phyloP scores from a whole-genome alignment of 768 basidiomycete species.

The Ramaria sp. region DNA sequence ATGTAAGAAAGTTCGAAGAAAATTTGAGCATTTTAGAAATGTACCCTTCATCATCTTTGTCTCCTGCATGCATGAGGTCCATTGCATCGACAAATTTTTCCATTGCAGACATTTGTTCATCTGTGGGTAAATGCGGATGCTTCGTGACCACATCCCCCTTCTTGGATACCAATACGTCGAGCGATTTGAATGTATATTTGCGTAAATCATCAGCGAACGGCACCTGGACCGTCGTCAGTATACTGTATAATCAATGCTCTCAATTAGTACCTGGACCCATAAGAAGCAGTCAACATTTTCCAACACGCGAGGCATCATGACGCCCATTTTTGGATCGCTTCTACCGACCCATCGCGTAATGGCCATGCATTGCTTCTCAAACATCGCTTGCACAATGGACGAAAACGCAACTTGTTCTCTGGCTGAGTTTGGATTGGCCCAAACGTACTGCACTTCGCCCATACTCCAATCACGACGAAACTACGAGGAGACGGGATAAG shows the following conservation, averaged over 20 bases:
- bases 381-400: slow-evolving; percentile 79
- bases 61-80: slow-evolving; percentile 73
- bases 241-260: neutral
- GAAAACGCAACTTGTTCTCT: slow-evolving; percentile 78
- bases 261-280: slow-evolving; percentile 65
- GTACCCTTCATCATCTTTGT: slow-evolving; percentile 68
- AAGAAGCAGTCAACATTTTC: slow-evolving; percentile 68
- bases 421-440: slow-evolving; percentile 56
- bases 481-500: slow-evolving; percentile 26
- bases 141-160: slow-evolving; percentile 61
- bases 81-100: slow-evolving; percentile 77
- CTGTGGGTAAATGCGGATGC: slow-evolving; percentile 77
- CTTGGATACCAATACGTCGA: slow-evolving; percentile 61
- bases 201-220: slow-evolving; percentile 94
- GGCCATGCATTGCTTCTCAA: slow-evolving; percentile 50
- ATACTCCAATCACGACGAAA: slow-evolving; percentile 75
- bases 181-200: slow-evolving; percentile 75
- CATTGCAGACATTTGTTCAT: slow-evolving; percentile 73
- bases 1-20: neutral
- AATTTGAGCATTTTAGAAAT: slow-evolving; percentile 13
- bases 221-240: slow-evolving; percentile 40
- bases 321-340: slow-evolving; percentile 83
- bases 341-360: slow-evolving; percentile 74
- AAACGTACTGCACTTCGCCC: slow-evolving; percentile 80
- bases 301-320: slow-evolving; percentile 52